A percentile compares a stretch with the other conserved stretches of the same genome.
These are phyloP conservation scores for Chrysosphaeria jannelii DNA, from an alignment of 2,329 filamentous ascomycete species.

Conservation along the genomic window DNA sequence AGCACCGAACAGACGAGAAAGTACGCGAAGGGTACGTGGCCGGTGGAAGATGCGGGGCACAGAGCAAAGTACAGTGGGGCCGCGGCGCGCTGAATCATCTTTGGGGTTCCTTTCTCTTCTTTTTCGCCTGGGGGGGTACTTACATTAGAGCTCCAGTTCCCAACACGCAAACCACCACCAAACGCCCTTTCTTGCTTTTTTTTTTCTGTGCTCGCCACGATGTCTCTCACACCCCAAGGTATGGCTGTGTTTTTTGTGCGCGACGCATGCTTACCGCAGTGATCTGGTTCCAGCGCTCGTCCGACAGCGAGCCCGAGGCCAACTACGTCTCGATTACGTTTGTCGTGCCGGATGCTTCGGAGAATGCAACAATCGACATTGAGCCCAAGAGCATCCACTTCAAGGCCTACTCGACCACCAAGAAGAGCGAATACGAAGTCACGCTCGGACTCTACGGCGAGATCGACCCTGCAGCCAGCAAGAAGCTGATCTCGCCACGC, in stretches of 20 bases:
- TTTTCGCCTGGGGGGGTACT: too few relatives aligned
- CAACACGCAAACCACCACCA: too few relatives aligned
- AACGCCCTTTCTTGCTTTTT: conserved; percentile 2
- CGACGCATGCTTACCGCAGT: conserved; percentile 30
- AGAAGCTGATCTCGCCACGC: conserved; percentile 65
- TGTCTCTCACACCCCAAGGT: conserved; percentile 12
- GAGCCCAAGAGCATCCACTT: conserved; percentile 52
- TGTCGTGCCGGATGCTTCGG: conserved; percentile 48
- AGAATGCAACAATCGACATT: conserved; percentile 55
- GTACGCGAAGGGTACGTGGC: background rate
- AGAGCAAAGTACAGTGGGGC: background rate
- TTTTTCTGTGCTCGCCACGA: background rate
- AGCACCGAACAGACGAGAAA: background rate
- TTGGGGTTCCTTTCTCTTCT: conserved; percentile 6
- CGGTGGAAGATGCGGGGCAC: background rate
- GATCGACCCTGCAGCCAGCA: conserved; percentile 62
- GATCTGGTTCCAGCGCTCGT: conserved; percentile 94
- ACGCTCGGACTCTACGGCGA: conserved; percentile 70
- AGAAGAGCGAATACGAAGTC: conserved; percentile 67
- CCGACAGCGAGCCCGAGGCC: conserved; percentile 44
- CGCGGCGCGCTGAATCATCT: conserved; percentile 3
- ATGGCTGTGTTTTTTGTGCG: too few relatives aligned
- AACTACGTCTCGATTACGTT: conserved; percentile 93
- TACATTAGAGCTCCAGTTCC: too few relatives aligned
- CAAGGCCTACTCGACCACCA: conserved; percentile 50